These are phyloP conservation scores for Monosporascus sp. DNA, from an alignment of 2,329 filamentous ascomycete genomes.

Conservation along the genomic window DNA sequence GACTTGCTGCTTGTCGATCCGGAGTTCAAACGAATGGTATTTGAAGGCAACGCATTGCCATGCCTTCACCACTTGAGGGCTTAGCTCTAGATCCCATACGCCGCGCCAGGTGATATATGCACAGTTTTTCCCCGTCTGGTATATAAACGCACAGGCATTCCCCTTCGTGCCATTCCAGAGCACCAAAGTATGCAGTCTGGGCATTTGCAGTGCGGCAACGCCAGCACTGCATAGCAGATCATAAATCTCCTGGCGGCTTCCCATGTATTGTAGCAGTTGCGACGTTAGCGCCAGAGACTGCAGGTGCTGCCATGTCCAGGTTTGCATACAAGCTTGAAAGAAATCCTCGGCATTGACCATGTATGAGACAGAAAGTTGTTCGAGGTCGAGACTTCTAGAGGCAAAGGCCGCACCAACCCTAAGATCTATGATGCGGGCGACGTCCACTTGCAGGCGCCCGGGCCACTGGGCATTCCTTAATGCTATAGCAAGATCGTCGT, in stretches of 20 bases:
- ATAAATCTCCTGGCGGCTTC: conserved; percentile 11
- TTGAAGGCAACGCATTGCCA: conserved; percentile 18
- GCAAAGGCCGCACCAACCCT: conserved; percentile 17
- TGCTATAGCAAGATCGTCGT: not conserved
- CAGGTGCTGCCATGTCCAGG: conserved; percentile 24
- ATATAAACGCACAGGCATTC: conserved; percentile 30
- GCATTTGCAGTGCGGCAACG: conserved; percentile 21
- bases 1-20: conserved; percentile 17
- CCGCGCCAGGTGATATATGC: conserved; percentile 27
- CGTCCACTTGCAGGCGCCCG: not conserved
- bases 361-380: conserved; percentile 26
- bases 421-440: not conserved
- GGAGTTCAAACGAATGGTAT: conserved; percentile 11
- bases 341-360: conserved; percentile 24
- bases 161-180: conserved; percentile 28
- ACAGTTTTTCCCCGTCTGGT: conserved; percentile 14
- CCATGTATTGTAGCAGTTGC: conserved; percentile 14
- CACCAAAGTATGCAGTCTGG: conserved; percentile 25
- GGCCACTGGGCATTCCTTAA: conserved; percentile 3
- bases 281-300: conserved; percentile 30
- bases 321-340: conserved; percentile 16
- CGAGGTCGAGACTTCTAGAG: conserved; percentile 18
- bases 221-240: conserved; percentile 20
- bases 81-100: conserved; percentile 26
- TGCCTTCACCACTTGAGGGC: conserved; percentile 17